These are phyloP conservation scores for Fonsecaea erecta DNA, from an alignment of 2,329 filamentous ascomycete genomes.

Conservation along the genomic window DNA sequence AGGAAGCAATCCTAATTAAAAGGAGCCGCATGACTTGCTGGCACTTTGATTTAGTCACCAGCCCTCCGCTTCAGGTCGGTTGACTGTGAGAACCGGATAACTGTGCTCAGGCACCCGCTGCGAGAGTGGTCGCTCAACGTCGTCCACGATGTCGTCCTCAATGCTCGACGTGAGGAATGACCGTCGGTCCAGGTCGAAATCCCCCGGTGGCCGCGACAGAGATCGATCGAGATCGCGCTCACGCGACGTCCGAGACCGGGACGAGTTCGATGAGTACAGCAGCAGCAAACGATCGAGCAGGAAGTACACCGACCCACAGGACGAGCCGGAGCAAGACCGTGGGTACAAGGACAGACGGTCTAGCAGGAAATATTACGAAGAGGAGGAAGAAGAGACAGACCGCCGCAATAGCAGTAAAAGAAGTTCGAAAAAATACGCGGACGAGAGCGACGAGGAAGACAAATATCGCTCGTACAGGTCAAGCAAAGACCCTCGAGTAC, in stretches of 20 bases:
- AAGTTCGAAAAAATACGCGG: conserved; percentile 40
- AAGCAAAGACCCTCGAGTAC: conserved; percentile 19
- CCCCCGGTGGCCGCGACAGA: conserved; percentile 46
- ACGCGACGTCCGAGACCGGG: conserved; percentile 47
- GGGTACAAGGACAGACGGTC: conserved; percentile 29
- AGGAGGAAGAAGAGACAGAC: conserved; percentile 40
- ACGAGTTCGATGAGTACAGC: conserved; percentile 39
- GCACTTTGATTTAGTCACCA: conserved; percentile 10
- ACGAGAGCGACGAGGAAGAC: conserved; percentile 28
- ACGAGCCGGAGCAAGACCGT: conserved; percentile 34
- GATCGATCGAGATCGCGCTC: conserved; percentile 50
- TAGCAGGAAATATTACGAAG: conserved; percentile 40
- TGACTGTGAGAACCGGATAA: background rate
- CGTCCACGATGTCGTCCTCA: conserved; percentile 25
- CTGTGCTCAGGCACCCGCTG: conserved; percentile 1
- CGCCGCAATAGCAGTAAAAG: conserved; percentile 32
- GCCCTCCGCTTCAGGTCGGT: conserved; percentile 5
- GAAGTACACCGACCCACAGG: conserved; percentile 41
- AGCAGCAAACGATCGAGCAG: conserved; percentile 27
- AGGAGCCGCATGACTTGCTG: conserved; percentile 20
- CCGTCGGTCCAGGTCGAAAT: conserved; percentile 51
- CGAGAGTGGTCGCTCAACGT: background rate
- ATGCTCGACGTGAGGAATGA: conserved; percentile 35
- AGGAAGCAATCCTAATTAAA: conserved; percentile 10
- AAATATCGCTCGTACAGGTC: conserved; percentile 30